phyloP scores from a whole-genome alignment of 2,329 filamentous ascomycete genomes.

The Arthrobotrys iridis region DNA sequence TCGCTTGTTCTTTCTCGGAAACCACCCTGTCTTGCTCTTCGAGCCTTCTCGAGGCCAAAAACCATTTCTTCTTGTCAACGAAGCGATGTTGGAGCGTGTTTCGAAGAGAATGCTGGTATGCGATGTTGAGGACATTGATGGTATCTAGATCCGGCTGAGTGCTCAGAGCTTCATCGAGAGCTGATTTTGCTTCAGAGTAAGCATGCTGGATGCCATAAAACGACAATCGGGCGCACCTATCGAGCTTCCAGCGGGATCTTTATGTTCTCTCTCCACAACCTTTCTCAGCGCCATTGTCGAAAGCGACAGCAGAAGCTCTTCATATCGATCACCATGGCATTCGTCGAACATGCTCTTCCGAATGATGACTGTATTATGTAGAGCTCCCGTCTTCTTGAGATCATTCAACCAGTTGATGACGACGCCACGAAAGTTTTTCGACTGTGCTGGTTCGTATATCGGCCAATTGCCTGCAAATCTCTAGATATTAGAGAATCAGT shows the following conservation, averaged over 20 bases:
- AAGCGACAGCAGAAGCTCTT: conserved; percentile 84
- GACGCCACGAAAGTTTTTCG: conserved; percentile 85
- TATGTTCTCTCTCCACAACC: conserved; percentile 55
- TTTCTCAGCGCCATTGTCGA: conserved; percentile 77
- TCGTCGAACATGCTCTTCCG: conserved; percentile 97
- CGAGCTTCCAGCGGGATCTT: conserved; percentile 53
- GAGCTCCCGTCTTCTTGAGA: conserved; percentile 83
- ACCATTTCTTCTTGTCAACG: conserved; percentile 52
- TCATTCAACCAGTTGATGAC: conserved; percentile 83
- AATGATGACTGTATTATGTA: conserved; percentile 74
- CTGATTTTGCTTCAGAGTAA: conserved; percentile 35
- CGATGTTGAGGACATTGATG: conserved; percentile 36
- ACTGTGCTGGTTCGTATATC: conserved; percentile 87
- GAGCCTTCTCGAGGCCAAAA: conserved; percentile 44
- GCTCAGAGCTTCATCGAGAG: conserved; percentile 56
- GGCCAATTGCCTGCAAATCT: conserved; percentile 93
- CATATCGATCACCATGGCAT: conserved; percentile 88
- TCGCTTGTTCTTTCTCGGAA: conserved; percentile 25
- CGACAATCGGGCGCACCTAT: conserved; percentile 21
- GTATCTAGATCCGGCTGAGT: conserved; percentile 52
- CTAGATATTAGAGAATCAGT: conserved; percentile 62
- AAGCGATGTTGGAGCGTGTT: conserved; percentile 49
- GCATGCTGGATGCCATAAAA: conserved; percentile 4
- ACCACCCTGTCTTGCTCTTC: conserved; percentile 32
- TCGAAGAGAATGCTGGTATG: conserved; percentile 47